A percentile compares a stretch with the other conserved stretches of the same genome.
Evolutionary conservation across 805 yeast genomes (phyloP).

Genomic region (Candida pseudofarinosa): DNA sequence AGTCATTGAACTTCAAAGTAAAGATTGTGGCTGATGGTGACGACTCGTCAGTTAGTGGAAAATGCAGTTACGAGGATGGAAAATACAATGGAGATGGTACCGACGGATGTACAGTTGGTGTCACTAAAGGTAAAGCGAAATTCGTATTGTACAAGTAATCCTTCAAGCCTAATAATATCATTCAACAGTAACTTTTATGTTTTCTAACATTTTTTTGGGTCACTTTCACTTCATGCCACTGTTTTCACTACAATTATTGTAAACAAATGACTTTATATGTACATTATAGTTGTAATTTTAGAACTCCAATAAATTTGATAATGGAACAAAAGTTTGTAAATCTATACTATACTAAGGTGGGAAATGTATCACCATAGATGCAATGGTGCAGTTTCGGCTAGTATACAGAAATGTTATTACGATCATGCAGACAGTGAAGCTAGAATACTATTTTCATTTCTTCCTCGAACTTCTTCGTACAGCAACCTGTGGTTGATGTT

Average conservation of each 20-base stretch:
- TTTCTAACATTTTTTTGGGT: not conserved
- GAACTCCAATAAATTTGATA: too few species aligned
- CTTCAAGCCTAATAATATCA: too few species aligned
- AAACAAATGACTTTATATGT: not conserved
- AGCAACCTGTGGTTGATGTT: conserved; percentile 4
- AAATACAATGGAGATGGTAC: conserved; percentile 57
- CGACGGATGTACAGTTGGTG: conserved; percentile 79
- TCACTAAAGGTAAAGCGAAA: conserved; percentile 55
- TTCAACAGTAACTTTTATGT: too few species aligned
- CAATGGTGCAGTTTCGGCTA: too few species aligned
- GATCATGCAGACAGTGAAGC: not conserved
- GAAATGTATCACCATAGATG: too few species aligned
- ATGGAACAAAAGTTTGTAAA: too few species aligned
- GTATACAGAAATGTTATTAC: too few species aligned
- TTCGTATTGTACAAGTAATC: conserved; percentile 46
- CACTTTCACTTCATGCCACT: not conserved
- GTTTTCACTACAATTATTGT: not conserved
- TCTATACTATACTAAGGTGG: too few species aligned
- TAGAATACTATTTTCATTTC: conserved; percentile 3
- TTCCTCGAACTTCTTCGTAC: conserved; percentile 13
- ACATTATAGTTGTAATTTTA: not conserved
- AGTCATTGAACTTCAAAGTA: conserved; percentile 54
- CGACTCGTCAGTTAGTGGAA: conserved; percentile 51
- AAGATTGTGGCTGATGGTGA: conserved; percentile 66
- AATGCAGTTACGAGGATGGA: conserved; percentile 80